A percentile compares a stretch with the other conserved stretches of the same genome.
Conservation (phyloP, 1,284 basidiomycete species). For the Schizophyllum commune region DNA sequence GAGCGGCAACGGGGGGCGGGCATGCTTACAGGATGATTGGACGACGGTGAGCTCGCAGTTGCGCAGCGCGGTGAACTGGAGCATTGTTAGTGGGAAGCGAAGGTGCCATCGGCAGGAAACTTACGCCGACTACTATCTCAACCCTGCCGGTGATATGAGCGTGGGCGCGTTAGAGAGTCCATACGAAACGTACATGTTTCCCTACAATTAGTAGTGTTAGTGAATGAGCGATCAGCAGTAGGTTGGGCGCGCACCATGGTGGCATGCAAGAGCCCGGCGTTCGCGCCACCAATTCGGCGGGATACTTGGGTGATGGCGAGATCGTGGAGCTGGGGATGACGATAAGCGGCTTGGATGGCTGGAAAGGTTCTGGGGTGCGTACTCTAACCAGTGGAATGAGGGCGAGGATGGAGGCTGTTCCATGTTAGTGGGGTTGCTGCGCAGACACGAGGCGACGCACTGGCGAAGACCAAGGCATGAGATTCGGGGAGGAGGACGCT, state of each 20-base stretch:
- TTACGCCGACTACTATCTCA: conserved; percentile 64
- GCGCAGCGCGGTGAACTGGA: conserved; percentile 67
- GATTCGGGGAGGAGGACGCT: neutral
- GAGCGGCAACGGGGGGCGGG: neutral
- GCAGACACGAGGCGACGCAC: neutral
- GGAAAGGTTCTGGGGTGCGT: conserved; percentile 8
- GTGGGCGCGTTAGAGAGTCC: conserved; percentile 3
- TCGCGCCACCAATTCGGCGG: conserved; percentile 67
- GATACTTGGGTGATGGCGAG: conserved; percentile 73
- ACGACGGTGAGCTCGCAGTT: conserved; percentile 83
- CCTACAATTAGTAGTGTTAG: conserved; percentile 29
- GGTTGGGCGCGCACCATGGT: conserved; percentile 51
- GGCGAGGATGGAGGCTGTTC: conserved; percentile 52
- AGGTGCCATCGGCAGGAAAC: conserved; percentile 17
- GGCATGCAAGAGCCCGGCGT: conserved; percentile 74
- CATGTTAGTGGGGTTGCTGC: neutral
- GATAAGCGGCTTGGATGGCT: neutral
- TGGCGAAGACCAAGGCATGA: neutral
- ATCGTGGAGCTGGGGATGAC: conserved; percentile 58
- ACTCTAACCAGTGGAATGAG: conserved; percentile 72
- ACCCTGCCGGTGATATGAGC: conserved; percentile 35
- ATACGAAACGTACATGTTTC: conserved; percentile 51
- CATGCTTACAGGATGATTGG: conserved; percentile 61
- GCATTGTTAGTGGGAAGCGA: too few species aligned
- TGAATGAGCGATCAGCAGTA: conserved; percentile 5